phyloP scores from a whole-genome alignment of 2,329 filamentous ascomycete genomes.

The Myriosclerotinia duriaeana region DNA sequence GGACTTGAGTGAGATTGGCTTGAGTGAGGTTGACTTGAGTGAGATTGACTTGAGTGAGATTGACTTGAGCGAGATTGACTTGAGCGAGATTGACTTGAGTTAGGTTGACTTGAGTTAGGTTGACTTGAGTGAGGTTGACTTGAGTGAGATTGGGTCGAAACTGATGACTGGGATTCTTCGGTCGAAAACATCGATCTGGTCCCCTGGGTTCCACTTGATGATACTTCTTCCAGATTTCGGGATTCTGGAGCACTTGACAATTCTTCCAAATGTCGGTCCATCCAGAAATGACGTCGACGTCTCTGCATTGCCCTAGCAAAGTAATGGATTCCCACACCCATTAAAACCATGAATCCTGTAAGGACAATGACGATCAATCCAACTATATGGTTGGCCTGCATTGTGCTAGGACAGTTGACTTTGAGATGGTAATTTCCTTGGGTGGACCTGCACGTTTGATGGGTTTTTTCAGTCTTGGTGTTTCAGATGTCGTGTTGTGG shows the following conservation, averaged over 20 bases:
- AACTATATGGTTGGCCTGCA: neutral
- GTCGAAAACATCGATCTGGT: neutral
- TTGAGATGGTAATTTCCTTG: neutral
- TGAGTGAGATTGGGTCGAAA: conserved; percentile 6
- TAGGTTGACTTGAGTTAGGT: neutral
- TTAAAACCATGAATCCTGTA: neutral
- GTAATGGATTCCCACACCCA: neutral
- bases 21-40: neutral
- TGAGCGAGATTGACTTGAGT: neutral
- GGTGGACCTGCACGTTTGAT: too few relatives aligned
- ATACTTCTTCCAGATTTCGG: neutral
- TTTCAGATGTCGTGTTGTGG: neutral
- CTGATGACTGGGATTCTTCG: neutral
- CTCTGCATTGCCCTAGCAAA: neutral
- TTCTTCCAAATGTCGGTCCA: neutral
- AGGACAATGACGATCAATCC: neutral
- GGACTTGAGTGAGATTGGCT: neutral
- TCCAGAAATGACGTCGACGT: neutral
- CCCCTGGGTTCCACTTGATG: neutral
- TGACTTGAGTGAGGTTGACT: neutral
- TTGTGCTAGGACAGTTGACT: neutral
- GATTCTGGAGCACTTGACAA: neutral
- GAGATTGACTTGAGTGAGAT: neutral
- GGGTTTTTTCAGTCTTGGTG: neutral
- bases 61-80: conserved; percentile 4